A percentile compares a stretch with the other conserved stretches of the same genome.
Evolutionary conservation across 176 grass and related monocot genomes (phyloP).

Genomic region (Avena atlantica): DNA sequence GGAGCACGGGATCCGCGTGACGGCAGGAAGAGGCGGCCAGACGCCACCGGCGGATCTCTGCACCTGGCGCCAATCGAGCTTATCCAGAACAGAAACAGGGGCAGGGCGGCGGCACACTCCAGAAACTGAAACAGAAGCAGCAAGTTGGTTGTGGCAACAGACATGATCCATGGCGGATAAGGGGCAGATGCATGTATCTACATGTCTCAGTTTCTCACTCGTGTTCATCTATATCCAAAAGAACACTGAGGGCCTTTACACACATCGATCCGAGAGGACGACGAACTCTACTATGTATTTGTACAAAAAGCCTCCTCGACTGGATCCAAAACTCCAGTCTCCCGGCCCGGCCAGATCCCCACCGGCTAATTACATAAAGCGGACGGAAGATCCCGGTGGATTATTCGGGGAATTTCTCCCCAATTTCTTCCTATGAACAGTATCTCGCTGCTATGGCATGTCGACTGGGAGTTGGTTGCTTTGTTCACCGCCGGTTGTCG

Average conservation of each 20-base stretch:
- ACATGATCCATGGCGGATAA: neutral
- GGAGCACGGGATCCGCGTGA: slow-evolving; percentile 41
- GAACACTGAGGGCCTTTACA: neutral
- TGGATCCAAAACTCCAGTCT: slow-evolving; percentile 38
- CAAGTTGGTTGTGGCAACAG: neutral
- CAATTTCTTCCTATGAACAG: neutral
- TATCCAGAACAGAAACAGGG: neutral
- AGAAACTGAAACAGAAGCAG: neutral
- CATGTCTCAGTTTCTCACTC: slow-evolving; percentile 18
- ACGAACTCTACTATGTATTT: too few relatives aligned
- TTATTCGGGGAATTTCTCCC: neutral
- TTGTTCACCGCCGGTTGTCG: slow-evolving; percentile 19
- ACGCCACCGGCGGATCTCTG: neutral
- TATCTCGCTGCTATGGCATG: neutral
- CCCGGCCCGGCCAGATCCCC: too few relatives aligned
- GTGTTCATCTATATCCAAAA: slow-evolving; percentile 23
- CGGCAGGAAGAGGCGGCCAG: neutral
- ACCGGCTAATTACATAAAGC: accelerated
- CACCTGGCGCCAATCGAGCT: neutral
- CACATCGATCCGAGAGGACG: neutral
- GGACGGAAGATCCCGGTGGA: neutral
- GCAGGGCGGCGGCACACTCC: neutral
- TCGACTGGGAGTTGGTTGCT: slow-evolving; percentile 24
- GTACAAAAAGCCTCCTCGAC: neutral
- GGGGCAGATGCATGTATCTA: neutral